Percentiles rank a stretch among this genome's conserved stretches.
Conservation (phyloP, 805 yeast genomes). For the Dipodascopsis uninucleata region DNA sequence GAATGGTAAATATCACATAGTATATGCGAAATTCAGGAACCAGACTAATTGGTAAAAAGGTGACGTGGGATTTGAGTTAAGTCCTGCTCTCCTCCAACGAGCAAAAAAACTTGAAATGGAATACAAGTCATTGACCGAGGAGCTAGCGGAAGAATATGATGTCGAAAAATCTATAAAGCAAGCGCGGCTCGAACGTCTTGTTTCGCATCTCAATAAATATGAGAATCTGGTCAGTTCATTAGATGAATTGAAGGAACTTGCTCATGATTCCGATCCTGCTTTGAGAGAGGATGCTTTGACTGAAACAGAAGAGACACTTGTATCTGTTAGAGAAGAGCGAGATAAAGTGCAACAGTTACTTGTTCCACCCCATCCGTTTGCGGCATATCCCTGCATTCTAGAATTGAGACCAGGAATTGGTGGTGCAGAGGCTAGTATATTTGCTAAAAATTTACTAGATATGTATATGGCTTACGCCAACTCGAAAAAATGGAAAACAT, state of each 20-base stretch:
- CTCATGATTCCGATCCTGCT: conserved; percentile 5
- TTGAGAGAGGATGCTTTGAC: conserved; percentile 18
- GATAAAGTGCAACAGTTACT: conserved; percentile 43
- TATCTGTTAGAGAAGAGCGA: not conserved
- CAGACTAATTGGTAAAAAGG: too few relatives aligned
- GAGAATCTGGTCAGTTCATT: conserved; percentile 10
- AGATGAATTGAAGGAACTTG: conserved; percentile 6
- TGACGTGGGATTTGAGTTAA: too few relatives aligned
- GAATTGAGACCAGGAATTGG: conserved; percentile 96
- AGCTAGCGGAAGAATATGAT: conserved; percentile 24
- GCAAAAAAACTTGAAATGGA: conserved; percentile 14
- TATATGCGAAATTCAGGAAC: too few relatives aligned
- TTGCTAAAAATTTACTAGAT: conserved; percentile 70
- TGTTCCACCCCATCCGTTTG: conserved; percentile 72
- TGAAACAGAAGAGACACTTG: conserved; percentile 8
- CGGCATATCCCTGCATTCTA: conserved; percentile 70
- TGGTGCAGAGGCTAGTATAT: conserved; percentile 87
- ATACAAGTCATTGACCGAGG: conserved; percentile 8
- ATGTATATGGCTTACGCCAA: conserved; percentile 79
- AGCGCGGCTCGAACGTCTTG: conserved; percentile 13
- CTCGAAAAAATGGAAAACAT: conserved; percentile 61
- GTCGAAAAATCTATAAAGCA: conserved; percentile 10
- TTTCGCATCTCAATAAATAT: conserved; percentile 11
- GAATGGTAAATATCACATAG: too few relatives aligned
- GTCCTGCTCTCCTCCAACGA: too few relatives aligned